Evolutionary conservation across 2,329 filamentous ascomycete genomes (phyloP).

Genomic region (Cladophialophora bantiana): DNA sequence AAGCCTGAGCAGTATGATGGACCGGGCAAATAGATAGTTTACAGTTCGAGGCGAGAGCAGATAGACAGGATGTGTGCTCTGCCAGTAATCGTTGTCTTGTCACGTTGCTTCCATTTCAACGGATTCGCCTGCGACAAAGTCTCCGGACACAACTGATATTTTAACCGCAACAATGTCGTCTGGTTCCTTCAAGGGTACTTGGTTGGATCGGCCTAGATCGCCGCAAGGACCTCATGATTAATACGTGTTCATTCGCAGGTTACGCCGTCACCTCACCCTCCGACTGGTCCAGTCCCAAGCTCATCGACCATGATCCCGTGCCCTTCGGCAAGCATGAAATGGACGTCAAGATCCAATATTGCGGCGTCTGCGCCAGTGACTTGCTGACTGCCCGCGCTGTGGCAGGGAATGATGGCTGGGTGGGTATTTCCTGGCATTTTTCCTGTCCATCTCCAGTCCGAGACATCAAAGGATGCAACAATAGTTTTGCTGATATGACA

Average conservation of each 20-base stretch:
- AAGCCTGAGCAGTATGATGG: not conserved
- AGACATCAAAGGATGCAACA: not conserved
- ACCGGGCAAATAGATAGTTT: not conserved
- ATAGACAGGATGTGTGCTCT: no score
- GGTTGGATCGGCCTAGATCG: not conserved
- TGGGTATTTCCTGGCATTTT: not conserved
- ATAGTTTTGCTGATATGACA: no score
- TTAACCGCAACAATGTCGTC: not conserved
- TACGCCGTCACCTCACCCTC: not conserved
- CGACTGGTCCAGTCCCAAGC: not conserved
- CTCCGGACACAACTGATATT: not conserved
- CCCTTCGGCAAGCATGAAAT: slow-evolving; percentile 65
- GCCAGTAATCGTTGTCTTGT: not conserved
- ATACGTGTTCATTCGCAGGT: not conserved
- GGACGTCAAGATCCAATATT: slow-evolving; percentile 71
- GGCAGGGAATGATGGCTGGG: slow-evolving; percentile 45
- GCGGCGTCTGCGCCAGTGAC: slow-evolving; percentile 70
- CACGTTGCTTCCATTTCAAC: not conserved
- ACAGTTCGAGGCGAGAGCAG: not conserved
- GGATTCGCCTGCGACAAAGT: not conserved
- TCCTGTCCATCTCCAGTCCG: not conserved
- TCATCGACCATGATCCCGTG: slow-evolving; percentile 47
- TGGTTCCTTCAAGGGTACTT: not conserved
- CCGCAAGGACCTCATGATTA: not conserved
- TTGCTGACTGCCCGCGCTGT: slow-evolving; percentile 48